Base-by-base conservation (phyloP, 1,284 basidiomycete genomes). In the Sanghuangporus baumii region DNA sequence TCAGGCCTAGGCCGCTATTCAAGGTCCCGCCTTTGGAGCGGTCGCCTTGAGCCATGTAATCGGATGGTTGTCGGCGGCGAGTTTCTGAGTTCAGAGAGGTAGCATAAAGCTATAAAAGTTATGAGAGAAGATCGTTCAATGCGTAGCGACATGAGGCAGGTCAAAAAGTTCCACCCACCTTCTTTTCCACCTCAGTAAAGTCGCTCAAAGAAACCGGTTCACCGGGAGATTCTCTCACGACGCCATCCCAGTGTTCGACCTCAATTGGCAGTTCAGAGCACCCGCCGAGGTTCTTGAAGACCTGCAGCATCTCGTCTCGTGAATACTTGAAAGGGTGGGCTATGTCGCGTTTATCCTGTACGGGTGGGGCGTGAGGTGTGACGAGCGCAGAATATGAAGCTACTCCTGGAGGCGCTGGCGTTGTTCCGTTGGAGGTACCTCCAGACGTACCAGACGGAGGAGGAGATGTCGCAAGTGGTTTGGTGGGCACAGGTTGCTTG, bases 231-330 rank as follows among this genome's bases (percentile, higher is more conserved):
- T 93, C 90, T 67, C 88, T 84, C 36, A 94, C 91, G 67, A 95
- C 86, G 57, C 93, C 91, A 58, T 90, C 89, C 83, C 89, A 93
- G 66, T 86, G 81, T 74, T 93, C 91, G 6, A 94, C 89, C 74
- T 95, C 93, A 57, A 94, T 80, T 46, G 91, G 92, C 31, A 93
- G 80, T 51, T 85, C 85, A 63, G 84, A 81, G 73, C 83, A 83
- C 63, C 89, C 86, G 64, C 86, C 85, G 59, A 87, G 87, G 67
- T 93, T 91, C 72, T 84, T 91, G 75, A 91, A 95, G 67, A 95
- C 88, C 73, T 83, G 81, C 61, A 95, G 80, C 76, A 96, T 82
- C 66, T 93, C 91, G 66, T 94, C 91, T 72, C 88, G 90, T 14
- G 88, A 86, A 76, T 94, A 96, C 71, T 88, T 82, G 79, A 95